Evolutionary conservation across 805 yeast genomes (phyloP), one percentile per base, ranked within the genome.

Genomic region (Teunomyces atbi): DNA sequence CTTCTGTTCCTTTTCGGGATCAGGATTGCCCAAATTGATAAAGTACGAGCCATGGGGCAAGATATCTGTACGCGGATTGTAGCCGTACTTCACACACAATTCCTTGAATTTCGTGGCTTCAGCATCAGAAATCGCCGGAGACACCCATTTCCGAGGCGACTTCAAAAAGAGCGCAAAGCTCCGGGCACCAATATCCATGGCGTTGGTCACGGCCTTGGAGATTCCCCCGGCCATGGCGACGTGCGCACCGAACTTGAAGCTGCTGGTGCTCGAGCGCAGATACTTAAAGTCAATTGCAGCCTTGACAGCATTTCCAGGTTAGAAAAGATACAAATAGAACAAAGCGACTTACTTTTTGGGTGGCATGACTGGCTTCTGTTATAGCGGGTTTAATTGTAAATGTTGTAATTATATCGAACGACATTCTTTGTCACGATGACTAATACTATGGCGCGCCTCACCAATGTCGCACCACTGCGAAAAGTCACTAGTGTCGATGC

Each of bases 1-100:
- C 59, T 87, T 88, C 27, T 73, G 75, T 47, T 83, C 87, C 62
- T 89, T 92, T 50, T 81, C 94, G 2, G 65, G 64, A 54, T 90
- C 97, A 0, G 97, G 97, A 55, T 89, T 90, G 19, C 96, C 97
- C 50, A 94, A 68, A 61, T 94, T 94, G 61, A 94, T 91, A 57
- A 94, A 83, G 62, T 91, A 94, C 19, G 96, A 89, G 1, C 97
- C 98, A 65, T 94, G 99, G 0, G 99, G 98, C 41, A 94, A 73
- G 42, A 89, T 77, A 58, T 91, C 96, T 2, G 84, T 85, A 45
- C 77, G 61, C 3, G 96, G 84, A 61, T 89, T 78, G 64, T 82
- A 91, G 1, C 83, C 80, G 59, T 75, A 74, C 45, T 79, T 66
- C 45, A 74, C 68, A 61, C 97, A 89, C 16, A 81, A 69, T 5